Evolutionary conservation across 2,329 filamentous ascomycete genomes (phyloP).

Genomic region (Venturia pyrina): DNA sequence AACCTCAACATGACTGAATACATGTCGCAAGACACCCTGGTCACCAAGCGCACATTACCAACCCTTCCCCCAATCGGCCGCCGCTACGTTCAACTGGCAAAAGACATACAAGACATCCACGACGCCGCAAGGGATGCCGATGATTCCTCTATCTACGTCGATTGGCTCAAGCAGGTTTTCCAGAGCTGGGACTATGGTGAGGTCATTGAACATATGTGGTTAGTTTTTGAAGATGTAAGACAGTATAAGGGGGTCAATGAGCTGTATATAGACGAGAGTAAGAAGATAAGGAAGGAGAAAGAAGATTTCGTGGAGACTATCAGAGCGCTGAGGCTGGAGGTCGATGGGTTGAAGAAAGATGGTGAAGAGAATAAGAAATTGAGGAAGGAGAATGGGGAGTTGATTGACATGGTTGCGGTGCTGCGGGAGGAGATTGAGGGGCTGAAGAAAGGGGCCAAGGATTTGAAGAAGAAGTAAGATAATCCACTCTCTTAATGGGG

Average conservation of each 20-base stretch:
- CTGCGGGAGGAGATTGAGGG: not conserved
- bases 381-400: not conserved
- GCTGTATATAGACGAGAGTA: not conserved
- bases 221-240: not conserved
- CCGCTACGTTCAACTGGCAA: not conserved
- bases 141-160: not conserved
- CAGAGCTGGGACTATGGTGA: not conserved
- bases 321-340: too few species aligned
- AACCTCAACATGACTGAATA: not conserved
- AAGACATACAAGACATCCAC: not conserved
- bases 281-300: not conserved
- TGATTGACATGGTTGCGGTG: not conserved
- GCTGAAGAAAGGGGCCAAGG: not conserved
- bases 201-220: not conserved
- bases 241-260: not conserved
- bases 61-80: not conserved
- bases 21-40: not conserved
- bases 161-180: not conserved
- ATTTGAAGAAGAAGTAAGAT: too few species aligned
- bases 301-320: too few species aligned
- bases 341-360: too few species aligned
- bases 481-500: too few species aligned
- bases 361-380: not conserved
- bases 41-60: not conserved
- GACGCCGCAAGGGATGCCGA: not conserved